Conservation (phyloP, 176 grass and related monocot species). For the Chloris gayana region DNA sequence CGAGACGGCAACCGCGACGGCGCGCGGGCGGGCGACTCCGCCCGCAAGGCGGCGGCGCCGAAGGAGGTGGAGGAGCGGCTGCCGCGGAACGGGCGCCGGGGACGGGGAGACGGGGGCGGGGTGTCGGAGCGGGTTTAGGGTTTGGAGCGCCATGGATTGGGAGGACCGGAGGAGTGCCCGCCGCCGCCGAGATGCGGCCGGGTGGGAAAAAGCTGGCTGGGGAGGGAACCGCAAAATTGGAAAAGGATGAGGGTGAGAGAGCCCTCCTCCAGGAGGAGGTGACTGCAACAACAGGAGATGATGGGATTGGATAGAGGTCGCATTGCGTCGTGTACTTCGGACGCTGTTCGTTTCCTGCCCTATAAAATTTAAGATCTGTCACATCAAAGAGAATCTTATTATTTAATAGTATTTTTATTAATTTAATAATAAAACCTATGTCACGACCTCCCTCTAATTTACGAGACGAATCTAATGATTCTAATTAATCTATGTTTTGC, state of each 20-base stretch:
- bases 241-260: background rate
- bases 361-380: too few species aligned
- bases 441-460: too few species aligned
- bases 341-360: too few species aligned
- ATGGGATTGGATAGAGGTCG: background rate
- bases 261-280: too few species aligned
- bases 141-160: conserved; percentile 54
- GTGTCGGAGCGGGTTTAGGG: conserved; percentile 54
- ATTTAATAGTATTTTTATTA: too few species aligned
- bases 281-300: background rate
- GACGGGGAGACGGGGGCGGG: conserved; percentile 33
- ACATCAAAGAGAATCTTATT: too few species aligned
- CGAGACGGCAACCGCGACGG: conserved; percentile 39
- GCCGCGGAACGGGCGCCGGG: conserved; percentile 24
- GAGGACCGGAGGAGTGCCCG: background rate
- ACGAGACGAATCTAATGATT: too few species aligned
- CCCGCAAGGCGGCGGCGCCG: conserved; percentile 18
- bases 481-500: too few species aligned
- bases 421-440: too few species aligned
- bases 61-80: conserved; percentile 13
- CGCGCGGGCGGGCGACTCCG: background rate
- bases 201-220: background rate
- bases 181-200: background rate
- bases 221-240: conserved; percentile 23
- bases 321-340: background rate